Conservation (phyloP, 257 asterid genomes). For the Striga asiatica region DNA sequence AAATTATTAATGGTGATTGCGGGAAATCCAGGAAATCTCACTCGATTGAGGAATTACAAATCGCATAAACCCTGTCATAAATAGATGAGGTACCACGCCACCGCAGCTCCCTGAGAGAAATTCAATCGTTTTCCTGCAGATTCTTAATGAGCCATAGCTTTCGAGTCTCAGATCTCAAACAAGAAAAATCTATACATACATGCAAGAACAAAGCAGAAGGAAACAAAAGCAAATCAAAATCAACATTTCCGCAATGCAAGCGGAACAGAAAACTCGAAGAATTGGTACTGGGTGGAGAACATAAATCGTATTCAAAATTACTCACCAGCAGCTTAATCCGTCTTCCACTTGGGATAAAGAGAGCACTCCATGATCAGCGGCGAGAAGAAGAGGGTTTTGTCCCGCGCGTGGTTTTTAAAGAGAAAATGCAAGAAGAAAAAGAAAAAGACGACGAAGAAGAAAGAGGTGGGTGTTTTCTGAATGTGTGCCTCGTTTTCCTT, state of each 20-base stretch:
- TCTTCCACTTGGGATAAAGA: neutral
- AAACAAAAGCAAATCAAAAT: neutral
- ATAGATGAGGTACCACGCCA: conserved; percentile 18
- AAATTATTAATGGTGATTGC: conserved; percentile 1
- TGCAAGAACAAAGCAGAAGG: conserved; percentile 21
- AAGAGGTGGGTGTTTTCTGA: neutral
- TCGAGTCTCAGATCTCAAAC: conserved; percentile 55
- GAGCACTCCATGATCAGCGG: conserved; percentile 15
- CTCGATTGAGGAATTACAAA: conserved; percentile 17
- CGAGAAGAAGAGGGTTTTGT: conserved; percentile 12
- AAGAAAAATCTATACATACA: conserved; percentile 23
- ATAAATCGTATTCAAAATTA: too few species aligned
- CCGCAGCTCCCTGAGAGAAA: conserved; percentile 9
- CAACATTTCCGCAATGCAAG: conserved; percentile 1
- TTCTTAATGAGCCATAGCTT: conserved; percentile 15
- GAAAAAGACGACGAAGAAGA: neutral
- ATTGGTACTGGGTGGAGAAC: too few species aligned
- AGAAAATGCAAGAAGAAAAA: neutral
- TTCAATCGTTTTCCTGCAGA: conserved; percentile 7
- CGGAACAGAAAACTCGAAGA: conserved; percentile 7
- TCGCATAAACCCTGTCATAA: conserved; percentile 13
- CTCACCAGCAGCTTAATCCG: conserved; percentile 31
- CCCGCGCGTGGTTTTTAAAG: neutral
- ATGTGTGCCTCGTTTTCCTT: conserved; percentile 16
- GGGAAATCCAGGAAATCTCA: conserved; percentile 7